Base-by-base conservation (phyloP, 768 basidiomycete species). In the Leucocoprinus leucothites region DNA sequence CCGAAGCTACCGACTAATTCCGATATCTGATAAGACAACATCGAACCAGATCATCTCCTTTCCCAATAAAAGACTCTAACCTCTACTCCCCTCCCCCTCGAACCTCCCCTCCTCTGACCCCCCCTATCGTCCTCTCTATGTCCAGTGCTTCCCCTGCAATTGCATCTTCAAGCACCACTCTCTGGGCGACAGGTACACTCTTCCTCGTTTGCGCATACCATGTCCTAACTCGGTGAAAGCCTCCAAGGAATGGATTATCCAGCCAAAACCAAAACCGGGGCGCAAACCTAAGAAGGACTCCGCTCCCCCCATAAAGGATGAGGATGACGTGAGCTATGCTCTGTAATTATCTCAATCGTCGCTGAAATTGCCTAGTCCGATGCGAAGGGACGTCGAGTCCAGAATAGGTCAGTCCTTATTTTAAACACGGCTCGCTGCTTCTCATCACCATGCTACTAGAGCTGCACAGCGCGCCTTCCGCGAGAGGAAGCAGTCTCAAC, bases 391-490 rank as follows among this genome's bases (percentile, higher is more conserved):
- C 78, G 88, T 54, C 84, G 87, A 60, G 80, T 88, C 55, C 90
- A 91, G 69, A 91, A 91, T 62, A 83, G 89, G 89, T 82, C 53
- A 54, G 68, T 60, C 8, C 31, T 43, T 46, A 38, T 34, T 53
- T 14, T 19, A 50, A 4, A 35, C 9, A 25, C 38, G 41, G 21
- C 48, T 14, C 44, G 45, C 11, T 21, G 3, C 50, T 42, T 53
- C 42, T 59, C 47, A 61, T 9, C 51, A 24, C 40, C 14, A 18
- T 35, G 48, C 52, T 54, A 24, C 14, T 62, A 92, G 92, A 65
- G 89, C 88, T 26, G 91, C 91, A 11, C 92, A 94, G 66, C 86
- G 92, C 35, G 91, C 92, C 11, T 94, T 94, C 70, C 82, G 92
- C 46, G 92, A 94, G 65, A 82, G 92, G 57, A 94, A 91, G 70